Percentiles rank a stretch among this genome's conserved stretches.
phyloP scores from a whole-genome alignment of 805 yeast genomes.

The Spathaspora boniae region DNA sequence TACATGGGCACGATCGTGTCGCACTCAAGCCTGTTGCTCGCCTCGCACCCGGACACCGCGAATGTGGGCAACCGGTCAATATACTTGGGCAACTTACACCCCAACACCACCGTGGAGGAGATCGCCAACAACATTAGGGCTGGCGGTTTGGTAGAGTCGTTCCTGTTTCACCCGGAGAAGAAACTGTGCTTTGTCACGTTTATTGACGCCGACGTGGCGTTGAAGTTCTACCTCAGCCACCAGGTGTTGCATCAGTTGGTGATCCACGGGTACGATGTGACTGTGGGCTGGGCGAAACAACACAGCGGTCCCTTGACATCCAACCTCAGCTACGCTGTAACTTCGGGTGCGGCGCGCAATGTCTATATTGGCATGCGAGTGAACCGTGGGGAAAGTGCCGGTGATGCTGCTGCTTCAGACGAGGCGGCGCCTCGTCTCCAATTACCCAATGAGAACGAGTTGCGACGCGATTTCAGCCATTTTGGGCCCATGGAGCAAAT shows the following conservation, averaged over 20 bases:
- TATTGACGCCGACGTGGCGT: constrained; percentile 60
- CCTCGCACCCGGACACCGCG: constrained; percentile 24
- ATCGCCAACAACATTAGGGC: constrained; percentile 72
- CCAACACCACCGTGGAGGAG: constrained; percentile 64
- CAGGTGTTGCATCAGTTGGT: constrained; percentile 54
- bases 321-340: constrained; percentile 57
- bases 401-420: constrained; percentile 2
- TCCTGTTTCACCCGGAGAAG: constrained; percentile 50
- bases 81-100: constrained; percentile 64
- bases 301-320: constrained; percentile 61
- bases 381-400: too few species aligned
- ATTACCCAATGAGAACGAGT: constrained; percentile 41
- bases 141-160: constrained; percentile 65
- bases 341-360: constrained; percentile 74
- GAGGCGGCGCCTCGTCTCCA: constrained; percentile 17
- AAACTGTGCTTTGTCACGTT: constrained; percentile 69
- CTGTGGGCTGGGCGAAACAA: constrained; percentile 69
- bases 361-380: constrained; percentile 65
- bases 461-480: constrained; percentile 56
- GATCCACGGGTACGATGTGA: constrained; percentile 58
- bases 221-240: constrained; percentile 60
- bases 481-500: constrained; percentile 78
- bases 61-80: constrained; percentile 61
- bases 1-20: background rate
- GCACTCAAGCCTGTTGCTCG: constrained; percentile 6